Evolutionary conservation across 805 yeast species (phyloP), one percentile per base, ranked within the genome.

Genomic region (Starmerella geochares): DNA sequence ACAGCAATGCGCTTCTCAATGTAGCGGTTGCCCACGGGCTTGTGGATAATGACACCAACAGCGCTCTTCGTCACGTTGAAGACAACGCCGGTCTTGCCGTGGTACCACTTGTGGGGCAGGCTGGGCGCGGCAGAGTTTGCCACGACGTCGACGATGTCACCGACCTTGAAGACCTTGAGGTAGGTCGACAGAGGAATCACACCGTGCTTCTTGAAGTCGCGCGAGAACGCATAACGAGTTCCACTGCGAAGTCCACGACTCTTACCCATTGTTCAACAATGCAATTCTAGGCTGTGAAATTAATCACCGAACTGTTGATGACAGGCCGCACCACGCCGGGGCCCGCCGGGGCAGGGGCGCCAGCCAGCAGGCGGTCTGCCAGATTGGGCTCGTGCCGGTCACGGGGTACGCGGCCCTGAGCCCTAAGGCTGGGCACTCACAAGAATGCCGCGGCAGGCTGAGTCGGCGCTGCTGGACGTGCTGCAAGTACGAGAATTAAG

Each of bases 41-140:
- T 92, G 94, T 92, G 84, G 72, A 92, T 74, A 69, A 92, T 86
- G 66, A 92, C 92, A 83, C 98, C 98, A 62, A 92, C 97, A 61
- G 98, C 78, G 59, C 95, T 76, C 81, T 86, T 92, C 83, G 98
- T 90, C 65, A 92, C 94, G 82, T 92, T 92, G 95, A 81, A 92
- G 62, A 92, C 81, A 66, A 92, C 86, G 83, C 98, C 98, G 63
- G 98, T 92, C 83, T 88, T 92, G 77, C 98, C 98, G 81, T 92
- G 96, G 96, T 92, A 92, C 84, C 79, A 88, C 80, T 92, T 92
- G 87, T 86, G 95, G 74, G 98, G 98, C 96, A 92, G 86, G 86
- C 97, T 96, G 83, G 90, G 88, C 74, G 92, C 97, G 64, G 98
- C 80, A 81, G 96, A 96, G 74, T 92, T 92, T 74, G 94, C 98